Base-by-base conservation (phyloP, 1,284 basidiomycete genomes). In the Malassezia psittaci region DNA sequence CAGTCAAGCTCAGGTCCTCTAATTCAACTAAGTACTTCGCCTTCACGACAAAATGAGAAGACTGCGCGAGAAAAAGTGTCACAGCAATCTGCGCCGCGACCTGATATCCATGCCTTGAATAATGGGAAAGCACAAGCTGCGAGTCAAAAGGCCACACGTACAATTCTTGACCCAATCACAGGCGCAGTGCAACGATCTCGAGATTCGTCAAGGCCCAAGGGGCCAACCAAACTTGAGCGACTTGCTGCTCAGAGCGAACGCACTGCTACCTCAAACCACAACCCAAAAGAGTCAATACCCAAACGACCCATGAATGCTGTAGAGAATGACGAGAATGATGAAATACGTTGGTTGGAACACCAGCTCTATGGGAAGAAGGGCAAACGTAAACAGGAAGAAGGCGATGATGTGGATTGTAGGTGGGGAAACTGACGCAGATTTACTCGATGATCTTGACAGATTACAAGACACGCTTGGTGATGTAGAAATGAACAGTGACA, bases 331-430 rank as follows among this genome's bases (percentile, higher is more conserved):
- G 72, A 74, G 33, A 70, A 73, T 38, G 69, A 74, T 42, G 72
- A 74, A 55, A 74, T 74, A 34, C 55, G 61, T 2, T 74, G 72
- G 72, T 60, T 74, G 8, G 72, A 74, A 41, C 60, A 65, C 24
- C 63, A 68, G 29, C 53, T 74, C 5, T 48, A 51, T 18, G 60
- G 59, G 1, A 61, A 60, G 18, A 62, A 59, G 3, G 33, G 56
- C 16, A 34, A 24, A 18, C 13, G 12, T 10, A 13, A 13, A 2
- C 24, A 33, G 24, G 62, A 65, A 7, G 62, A 65, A 7, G 47
- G 53, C 10, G 68, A 68, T 43, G 66, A 68, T 44, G 24, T 68
- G 42, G 66, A 68, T 39, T 38, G 38, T 54, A 40, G 29, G 51
- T 45, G 21, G 16, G 2, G 11, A n/a, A 10, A 7, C 35, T 45